Percentiles rank a stretch among this genome's conserved stretches.
Conservation (phyloP, 176 grass and related monocot species). For the Thinopyrum elongatum region DNA sequence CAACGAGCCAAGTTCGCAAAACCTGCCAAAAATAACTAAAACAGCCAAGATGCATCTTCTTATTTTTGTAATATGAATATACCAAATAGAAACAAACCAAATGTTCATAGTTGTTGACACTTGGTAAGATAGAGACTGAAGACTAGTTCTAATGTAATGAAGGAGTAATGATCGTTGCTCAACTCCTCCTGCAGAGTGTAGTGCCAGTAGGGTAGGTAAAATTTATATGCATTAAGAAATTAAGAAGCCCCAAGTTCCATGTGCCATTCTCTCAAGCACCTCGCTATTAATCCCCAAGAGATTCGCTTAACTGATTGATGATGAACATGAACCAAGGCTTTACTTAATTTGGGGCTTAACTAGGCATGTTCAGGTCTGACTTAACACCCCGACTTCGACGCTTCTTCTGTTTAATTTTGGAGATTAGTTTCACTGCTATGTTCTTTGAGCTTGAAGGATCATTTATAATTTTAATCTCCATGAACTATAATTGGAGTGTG, state of each 20-base stretch:
- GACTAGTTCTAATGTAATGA: neutral
- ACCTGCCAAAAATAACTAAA: neutral
- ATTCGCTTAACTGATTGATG: neutral
- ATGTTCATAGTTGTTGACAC: neutral
- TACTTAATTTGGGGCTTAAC: constrained; percentile 4
- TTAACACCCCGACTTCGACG: neutral
- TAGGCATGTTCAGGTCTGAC: neutral
- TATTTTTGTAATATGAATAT: neutral
- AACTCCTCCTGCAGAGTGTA: constrained; percentile 8
- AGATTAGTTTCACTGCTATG: neutral
- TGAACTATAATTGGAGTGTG: neutral
- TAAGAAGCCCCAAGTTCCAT: neutral
- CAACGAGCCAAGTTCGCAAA: neutral
- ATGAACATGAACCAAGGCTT: neutral
- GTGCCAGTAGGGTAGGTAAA: constrained; percentile 13
- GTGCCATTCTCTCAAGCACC: neutral
- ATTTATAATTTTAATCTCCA: neutral
- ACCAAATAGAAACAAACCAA: neutral
- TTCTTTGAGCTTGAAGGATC: neutral
- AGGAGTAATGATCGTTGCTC: neutral
- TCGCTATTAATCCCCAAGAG: neutral
- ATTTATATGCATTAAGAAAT: constrained; percentile 13
- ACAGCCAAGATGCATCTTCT: too few species aligned
- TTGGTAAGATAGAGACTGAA: neutral
- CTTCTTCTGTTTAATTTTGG: constrained; percentile 1